Base-by-base conservation (phyloP, 176 grass and related monocot species). In the Hyparrhenia diplandra region DNA sequence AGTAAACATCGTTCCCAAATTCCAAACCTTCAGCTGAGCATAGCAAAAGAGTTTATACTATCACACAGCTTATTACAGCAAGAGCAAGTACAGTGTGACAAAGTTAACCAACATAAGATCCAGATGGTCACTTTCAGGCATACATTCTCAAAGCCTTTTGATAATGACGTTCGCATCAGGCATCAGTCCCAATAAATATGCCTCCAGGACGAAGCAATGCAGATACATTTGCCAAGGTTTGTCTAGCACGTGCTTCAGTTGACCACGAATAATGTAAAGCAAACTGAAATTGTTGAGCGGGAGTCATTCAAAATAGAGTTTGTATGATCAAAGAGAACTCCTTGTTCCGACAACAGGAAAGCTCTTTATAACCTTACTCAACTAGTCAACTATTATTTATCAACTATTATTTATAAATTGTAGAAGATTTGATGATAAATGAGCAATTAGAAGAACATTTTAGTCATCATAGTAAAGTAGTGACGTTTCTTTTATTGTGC, bases 201-300 rank as follows among this genome's bases (percentile, higher is more conserved):
- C 96, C 90, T 73, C 92, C 92, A 81, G 95, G 95, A 34, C 92
- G 74, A 84, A 98, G 92, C 79, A 98, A 93, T 32, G 90, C 88
- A 71, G 96, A 98, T 69, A 98, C 74, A 78, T 95, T 95, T 86
- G 88, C 84, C 67, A 98, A 87, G 29, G 92, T 92, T 81, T 86
- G 90, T 66, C 96, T 95, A 74, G 96, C 96, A 13, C 92, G 90
- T 85, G 88, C 86, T 87, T 95, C 92, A 81, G 88, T 95, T 39
- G 96, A 98, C 92, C 96, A 98, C 55, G 96, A 98, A 83, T 98
- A 98, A 76, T 98, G 96, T 78, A 95, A 86, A 25, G 90, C 96
- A 90, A 98, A 98, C 96, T 98, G 85, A 81, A 87, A 81, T 52
- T 52, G 68, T 63, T 36, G 20, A 79, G 39, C 69, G 25, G 75